phyloP scores from a whole-genome alignment of 768 basidiomycete species.

The Russula brevipes region DNA sequence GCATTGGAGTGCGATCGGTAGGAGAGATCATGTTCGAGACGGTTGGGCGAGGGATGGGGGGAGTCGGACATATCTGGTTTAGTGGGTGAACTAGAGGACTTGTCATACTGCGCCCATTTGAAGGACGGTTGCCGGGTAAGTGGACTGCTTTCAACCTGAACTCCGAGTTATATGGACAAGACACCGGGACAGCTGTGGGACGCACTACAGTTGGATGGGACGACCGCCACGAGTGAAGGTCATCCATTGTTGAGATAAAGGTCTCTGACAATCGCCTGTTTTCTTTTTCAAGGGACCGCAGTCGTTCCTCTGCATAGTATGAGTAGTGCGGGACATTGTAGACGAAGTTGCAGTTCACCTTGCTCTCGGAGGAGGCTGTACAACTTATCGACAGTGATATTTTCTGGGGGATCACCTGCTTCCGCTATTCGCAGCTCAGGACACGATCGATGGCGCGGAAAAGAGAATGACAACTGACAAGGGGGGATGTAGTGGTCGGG shows the following conservation, averaged over 20 bases:
- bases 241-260: constrained; percentile 61
- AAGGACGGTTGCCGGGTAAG: constrained; percentile 74
- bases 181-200: constrained; percentile 29
- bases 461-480: constrained; percentile 47
- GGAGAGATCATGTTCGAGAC: constrained; percentile 61
- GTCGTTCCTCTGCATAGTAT: constrained; percentile 51
- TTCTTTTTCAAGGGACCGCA: constrained; percentile 69
- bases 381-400: constrained; percentile 59
- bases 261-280: constrained; percentile 63
- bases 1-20: constrained; percentile 17
- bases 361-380: constrained; percentile 67
- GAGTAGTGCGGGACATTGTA: constrained; percentile 6
- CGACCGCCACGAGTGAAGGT: constrained; percentile 43
- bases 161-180: constrained; percentile 26
- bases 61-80: constrained; percentile 66
- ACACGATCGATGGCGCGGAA: neutral
- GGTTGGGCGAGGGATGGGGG: constrained; percentile 74
- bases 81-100: constrained; percentile 75
- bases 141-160: constrained; percentile 37
- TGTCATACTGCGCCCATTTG: constrained; percentile 82
- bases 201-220: constrained; percentile 18
- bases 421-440: constrained; percentile 42
- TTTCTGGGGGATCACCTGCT: constrained; percentile 48
- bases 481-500: constrained; percentile 84
- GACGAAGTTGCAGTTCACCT: constrained; percentile 40